Base-by-base conservation (phyloP, 345 rosid species). In the Raphanus sativus region DNA sequence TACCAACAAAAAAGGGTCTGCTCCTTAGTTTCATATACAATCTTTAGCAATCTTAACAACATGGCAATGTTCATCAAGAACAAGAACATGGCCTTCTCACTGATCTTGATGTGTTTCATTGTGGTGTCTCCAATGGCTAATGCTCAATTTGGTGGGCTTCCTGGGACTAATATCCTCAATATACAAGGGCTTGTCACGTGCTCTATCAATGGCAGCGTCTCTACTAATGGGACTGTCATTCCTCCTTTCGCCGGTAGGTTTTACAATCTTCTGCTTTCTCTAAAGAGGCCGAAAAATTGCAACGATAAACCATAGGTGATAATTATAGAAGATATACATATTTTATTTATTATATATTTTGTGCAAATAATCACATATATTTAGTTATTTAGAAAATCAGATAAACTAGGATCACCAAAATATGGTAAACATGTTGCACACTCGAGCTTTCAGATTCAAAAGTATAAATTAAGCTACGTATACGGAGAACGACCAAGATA, bases 181-280 rank as follows among this genome's bases (percentile, higher is more conserved):
- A 73, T 89, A 80, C 74, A 83, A 24, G 93, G 90, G 4, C 78
- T 75, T 32, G 2, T 91, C 5, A 64, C 36, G 21, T 90, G 97
- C 85, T 78, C 84, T 54, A 26, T 34, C 72, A 83, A 83, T 74
- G 87, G 87, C 29, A 70, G 10, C 64, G 34, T 60, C 64, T 60
- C 64, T 60, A 28, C 64, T 34, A 28, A 2, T 60, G 32, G 67
- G 17, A 60, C 34, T 62, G 28, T 67, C 6, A 21, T 73, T 62
- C 77, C 65, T 61, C 59, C 42, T 67, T 78, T 78, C 70, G 40
- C 74, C 0, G 80, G 91, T 87, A 83, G 77, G 86, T 69, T 68
- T 59, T 59, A 29, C 15, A 3, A 42, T 55, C 45, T 21, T 15
- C 21, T 50, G 21, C 56, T 13, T 67, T 9, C 38, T 17, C 28